Evolutionary conservation across 2,329 filamentous ascomycete genomes (phyloP), one percentile per base, ranked within the genome.

Genomic region (Helminthosporium solani): DNA sequence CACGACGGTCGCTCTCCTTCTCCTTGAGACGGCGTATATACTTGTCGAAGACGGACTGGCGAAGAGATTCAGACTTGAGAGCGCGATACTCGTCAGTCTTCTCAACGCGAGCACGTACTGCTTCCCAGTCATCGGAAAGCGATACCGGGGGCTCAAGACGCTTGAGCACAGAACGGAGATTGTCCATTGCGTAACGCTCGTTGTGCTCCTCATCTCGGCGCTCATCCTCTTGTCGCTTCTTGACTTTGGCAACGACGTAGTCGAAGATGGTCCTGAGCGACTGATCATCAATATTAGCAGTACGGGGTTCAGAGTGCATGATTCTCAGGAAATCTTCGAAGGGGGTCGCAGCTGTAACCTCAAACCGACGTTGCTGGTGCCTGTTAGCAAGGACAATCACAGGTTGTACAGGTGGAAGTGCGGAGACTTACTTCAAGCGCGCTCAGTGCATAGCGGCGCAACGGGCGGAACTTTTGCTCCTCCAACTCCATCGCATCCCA

Each of bases 401-500:
- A 41, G 21, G n/a, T 2, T 14, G 35, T 30, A 20, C 33, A 5
- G 37, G 18, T 12, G 18, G 9, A 23, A 16, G n/a, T 7, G 12
- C 6, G n/a, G 15, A 9, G 23, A 47, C 85, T 77, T 71, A 94
- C 89, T 78, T 95, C 88, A 58, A 96, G 79, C 57, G 94, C 89
- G 72, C 96, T 90, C 54, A 94, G 76, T 31, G 95, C 87, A 64
- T 90, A 84, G 65, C 94, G 95, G 50, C 89, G 81, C 39, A 86
- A 85, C 40, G 83, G 85, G 50, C 91, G 86, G 38, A 96, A 76
- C n/a, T 86, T 84, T 47, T 88, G 84, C 64, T 99, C 92, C 69
- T 97, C 90, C 68, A 96, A 90, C 68, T 97, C 94, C 20, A 97
- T 80, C 38, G 91, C 77, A 67, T 99, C 94, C 90, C 92, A 96